phyloP scores from a whole-genome alignment of 176 grass and related monocot species.

The Aegilops umbellulata region DNA sequence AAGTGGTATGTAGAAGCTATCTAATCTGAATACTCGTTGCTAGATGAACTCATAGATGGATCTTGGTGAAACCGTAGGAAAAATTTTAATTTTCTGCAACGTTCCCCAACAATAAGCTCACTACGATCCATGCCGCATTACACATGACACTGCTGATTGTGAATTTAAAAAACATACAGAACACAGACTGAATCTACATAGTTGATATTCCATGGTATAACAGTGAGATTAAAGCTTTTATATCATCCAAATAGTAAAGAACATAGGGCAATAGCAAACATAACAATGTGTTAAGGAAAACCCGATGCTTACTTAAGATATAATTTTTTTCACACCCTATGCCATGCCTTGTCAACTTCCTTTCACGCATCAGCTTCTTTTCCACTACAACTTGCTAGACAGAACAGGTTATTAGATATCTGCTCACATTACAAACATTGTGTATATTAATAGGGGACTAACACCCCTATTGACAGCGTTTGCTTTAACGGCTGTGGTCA shows the following conservation, averaged over 20 bases:
- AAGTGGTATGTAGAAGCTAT: too few relatives aligned
- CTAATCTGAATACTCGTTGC: too few relatives aligned
- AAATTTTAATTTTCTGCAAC: too few relatives aligned
- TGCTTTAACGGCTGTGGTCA: not conserved
- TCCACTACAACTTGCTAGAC: constrained; percentile 73
- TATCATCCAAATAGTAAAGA: too few relatives aligned
- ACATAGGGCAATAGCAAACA: not conserved
- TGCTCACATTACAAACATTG: not conserved
- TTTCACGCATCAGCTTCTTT: too few relatives aligned
- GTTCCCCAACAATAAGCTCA: not conserved
- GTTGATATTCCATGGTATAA: not conserved
- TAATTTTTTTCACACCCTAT: constrained; percentile 68
- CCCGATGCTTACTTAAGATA: constrained; percentile 55
- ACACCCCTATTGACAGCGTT: not conserved
- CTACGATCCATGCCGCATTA: not conserved
- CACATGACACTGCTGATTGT: not conserved
- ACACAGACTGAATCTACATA: not conserved
- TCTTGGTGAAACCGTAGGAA: too few relatives aligned
- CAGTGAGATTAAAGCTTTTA: not conserved
- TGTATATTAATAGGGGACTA: constrained; percentile 2
- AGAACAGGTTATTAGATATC: constrained; percentile 17
- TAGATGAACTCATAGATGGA: too few relatives aligned
- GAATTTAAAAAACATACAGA: too few relatives aligned
- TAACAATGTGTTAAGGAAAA: not conserved
- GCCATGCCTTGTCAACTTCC: constrained; percentile 85